These are phyloP conservation scores for Ramalina intermedia DNA, from an alignment of 495 filamentous ascomycete genomes.

Conservation along the genomic window DNA sequence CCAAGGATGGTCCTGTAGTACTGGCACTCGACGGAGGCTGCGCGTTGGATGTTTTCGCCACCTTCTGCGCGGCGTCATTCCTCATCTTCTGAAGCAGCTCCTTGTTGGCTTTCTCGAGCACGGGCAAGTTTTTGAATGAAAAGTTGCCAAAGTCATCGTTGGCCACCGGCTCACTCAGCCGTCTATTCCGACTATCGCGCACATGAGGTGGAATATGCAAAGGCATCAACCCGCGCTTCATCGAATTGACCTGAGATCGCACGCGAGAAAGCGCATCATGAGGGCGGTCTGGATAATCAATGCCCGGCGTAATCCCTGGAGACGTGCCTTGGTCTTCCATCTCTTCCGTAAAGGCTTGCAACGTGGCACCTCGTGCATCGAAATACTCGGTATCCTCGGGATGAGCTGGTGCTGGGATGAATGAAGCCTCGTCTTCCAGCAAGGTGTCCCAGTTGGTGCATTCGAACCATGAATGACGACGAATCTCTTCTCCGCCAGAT, in stretches of 20 bases:
- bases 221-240: slow-evolving; percentile 84
- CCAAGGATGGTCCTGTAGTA: slow-evolving; percentile 49
- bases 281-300: slow-evolving; percentile 64
- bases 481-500: slow-evolving; percentile 79
- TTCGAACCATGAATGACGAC: slow-evolving; percentile 75
- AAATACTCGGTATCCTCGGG: slow-evolving; percentile 98
- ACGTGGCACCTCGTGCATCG: slow-evolving; percentile 75
- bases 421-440: slow-evolving; percentile 83
- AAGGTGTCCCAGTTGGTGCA: slow-evolving; percentile 82
- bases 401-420: slow-evolving; percentile 84
- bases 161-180: slow-evolving; percentile 78
- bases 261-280: slow-evolving; percentile 90
- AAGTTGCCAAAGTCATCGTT: slow-evolving; percentile 93
- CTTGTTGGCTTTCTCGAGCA: slow-evolving; percentile 95
- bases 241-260: slow-evolving; percentile 65
- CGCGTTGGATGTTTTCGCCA: slow-evolving; percentile 24
- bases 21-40: slow-evolving; percentile 25
- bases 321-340: slow-evolving; percentile 78
- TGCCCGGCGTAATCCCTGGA: slow-evolving; percentile 34
- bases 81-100: slow-evolving; percentile 93
- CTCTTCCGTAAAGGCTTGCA: slow-evolving; percentile 83
- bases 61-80: slow-evolving; percentile 66
- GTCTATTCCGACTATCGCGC: slow-evolving; percentile 61
- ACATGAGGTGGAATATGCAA: slow-evolving; percentile 94
- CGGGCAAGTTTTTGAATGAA: slow-evolving; percentile 91